Evolutionary conservation across 805 yeast species (phyloP).

Genomic region (Naumovozyma dairenensis): DNA sequence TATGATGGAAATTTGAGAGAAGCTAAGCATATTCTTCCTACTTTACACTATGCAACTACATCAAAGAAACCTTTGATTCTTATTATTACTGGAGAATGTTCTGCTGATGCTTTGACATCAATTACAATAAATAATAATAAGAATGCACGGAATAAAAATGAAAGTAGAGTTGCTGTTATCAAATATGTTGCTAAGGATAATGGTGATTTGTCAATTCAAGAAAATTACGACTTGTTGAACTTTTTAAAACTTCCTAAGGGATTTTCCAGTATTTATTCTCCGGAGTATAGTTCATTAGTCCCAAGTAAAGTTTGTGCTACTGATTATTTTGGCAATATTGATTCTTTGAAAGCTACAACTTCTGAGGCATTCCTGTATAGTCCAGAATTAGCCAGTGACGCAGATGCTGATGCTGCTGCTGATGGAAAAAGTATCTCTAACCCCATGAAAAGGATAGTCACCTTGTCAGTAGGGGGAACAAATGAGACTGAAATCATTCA

Average conservation of each 20-base stretch:
- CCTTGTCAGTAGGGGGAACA: conserved; percentile 25
- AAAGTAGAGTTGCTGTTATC: conserved; percentile 13
- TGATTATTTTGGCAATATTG: conserved; percentile 22
- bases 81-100: conserved; percentile 20
- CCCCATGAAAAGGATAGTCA: conserved; percentile 20
- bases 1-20: conserved; percentile 24
- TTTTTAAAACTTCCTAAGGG: conserved; percentile 24
- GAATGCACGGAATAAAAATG: conserved; percentile 16
- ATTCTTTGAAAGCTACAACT: conserved; percentile 25
- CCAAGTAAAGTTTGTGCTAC: conserved; percentile 26
- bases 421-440: conserved; percentile 1
- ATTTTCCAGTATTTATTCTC: conserved; percentile 20
- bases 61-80: conserved; percentile 17
- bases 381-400: conserved; percentile 6
- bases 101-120: conserved; percentile 23
- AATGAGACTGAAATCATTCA: conserved; percentile 24
- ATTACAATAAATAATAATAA: conserved; percentile 27
- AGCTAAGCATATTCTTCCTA: conserved; percentile 21
- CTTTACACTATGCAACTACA: conserved; percentile 20
- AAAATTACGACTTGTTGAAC: conserved; percentile 17
- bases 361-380: conserved; percentile 26
- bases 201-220: conserved; percentile 13
- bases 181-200: conserved; percentile 16
- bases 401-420: conserved; percentile 1
- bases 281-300: conserved; percentile 18